Conservation (phyloP, 345 rosid genomes). For the Lenwebbia sp. region DNA sequence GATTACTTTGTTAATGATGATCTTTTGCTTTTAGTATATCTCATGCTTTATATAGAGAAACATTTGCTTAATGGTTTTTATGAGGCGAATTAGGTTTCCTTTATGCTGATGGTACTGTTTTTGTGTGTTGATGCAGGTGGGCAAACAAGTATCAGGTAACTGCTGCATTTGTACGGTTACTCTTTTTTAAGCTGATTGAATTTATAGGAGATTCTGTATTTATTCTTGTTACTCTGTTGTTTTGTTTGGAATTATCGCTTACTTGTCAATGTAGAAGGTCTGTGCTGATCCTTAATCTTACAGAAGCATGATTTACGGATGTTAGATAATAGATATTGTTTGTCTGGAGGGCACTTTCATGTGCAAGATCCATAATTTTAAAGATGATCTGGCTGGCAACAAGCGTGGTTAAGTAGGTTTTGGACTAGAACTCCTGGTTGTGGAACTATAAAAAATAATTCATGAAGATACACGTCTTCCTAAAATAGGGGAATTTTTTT, state of each 20-base stretch:
- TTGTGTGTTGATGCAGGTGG: constrained; percentile 41
- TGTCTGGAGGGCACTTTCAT: neutral
- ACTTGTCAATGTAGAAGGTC: neutral
- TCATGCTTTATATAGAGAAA: neutral
- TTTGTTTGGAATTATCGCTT: neutral
- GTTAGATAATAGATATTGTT: neutral
- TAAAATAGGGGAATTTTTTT: neutral
- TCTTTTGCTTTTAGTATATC: neutral
- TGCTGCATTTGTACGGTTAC: neutral
- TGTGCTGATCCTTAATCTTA: neutral
- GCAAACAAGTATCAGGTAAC: constrained; percentile 69
- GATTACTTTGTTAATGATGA: neutral
- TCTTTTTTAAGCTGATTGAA: neutral
- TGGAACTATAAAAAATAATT: neutral
- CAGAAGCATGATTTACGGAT: neutral
- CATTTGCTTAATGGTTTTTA: neutral
- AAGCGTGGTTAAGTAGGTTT: neutral
- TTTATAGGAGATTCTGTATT: neutral
- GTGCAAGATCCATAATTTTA: neutral
- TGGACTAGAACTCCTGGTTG: neutral
- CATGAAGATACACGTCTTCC: neutral
- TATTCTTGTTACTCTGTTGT: neutral
- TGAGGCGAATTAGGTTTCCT: neutral
- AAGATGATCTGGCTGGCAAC: neutral
- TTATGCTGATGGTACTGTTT: constrained; percentile 1